These are phyloP conservation scores for Grosmannia serpens DNA, from an alignment of 2,329 filamentous ascomycete genomes.

Conservation along the genomic window DNA sequence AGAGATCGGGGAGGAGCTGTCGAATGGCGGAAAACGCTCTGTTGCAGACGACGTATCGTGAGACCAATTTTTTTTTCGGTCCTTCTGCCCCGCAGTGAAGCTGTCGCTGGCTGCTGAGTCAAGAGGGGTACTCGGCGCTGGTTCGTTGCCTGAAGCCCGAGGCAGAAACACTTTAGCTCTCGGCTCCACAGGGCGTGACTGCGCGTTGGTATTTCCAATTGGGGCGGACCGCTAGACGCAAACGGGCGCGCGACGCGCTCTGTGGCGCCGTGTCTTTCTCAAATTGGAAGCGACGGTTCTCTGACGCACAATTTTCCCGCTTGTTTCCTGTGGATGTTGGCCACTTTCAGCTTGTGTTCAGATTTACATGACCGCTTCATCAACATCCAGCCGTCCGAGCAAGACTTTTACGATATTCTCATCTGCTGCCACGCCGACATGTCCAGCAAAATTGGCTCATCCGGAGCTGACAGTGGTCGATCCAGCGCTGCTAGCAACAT, in stretches of 20 bases:
- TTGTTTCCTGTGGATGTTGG: not conserved
- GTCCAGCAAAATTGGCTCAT: not conserved
- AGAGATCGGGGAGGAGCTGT: not conserved
- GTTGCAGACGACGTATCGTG: not conserved
- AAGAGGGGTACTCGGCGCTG: not conserved
- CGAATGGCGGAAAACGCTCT: not conserved
- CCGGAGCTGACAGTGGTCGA: conserved; percentile 4
- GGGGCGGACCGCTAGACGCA: not conserved
- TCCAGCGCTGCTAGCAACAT: conserved; percentile 1
- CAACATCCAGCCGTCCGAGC: not conserved
- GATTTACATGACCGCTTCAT: not conserved
- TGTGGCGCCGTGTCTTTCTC: not conserved
- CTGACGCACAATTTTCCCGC: not conserved
- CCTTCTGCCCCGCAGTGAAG: not conserved
- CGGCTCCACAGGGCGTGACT: not conserved
- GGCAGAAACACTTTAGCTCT: not conserved
- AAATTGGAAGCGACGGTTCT: not conserved
- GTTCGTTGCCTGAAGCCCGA: not conserved
- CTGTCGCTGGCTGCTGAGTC: not conserved
- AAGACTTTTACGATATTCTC: not conserved
- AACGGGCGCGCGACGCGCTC: not conserved
- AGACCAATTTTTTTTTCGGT: not conserved
- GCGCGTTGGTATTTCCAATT: not conserved
- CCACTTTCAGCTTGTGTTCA: not conserved
- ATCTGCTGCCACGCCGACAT: not conserved